Percentiles rank a stretch among this genome's conserved stretches.
Evolutionary conservation across 345 rosid species (phyloP).

Genomic region (Linum trigynum): DNA sequence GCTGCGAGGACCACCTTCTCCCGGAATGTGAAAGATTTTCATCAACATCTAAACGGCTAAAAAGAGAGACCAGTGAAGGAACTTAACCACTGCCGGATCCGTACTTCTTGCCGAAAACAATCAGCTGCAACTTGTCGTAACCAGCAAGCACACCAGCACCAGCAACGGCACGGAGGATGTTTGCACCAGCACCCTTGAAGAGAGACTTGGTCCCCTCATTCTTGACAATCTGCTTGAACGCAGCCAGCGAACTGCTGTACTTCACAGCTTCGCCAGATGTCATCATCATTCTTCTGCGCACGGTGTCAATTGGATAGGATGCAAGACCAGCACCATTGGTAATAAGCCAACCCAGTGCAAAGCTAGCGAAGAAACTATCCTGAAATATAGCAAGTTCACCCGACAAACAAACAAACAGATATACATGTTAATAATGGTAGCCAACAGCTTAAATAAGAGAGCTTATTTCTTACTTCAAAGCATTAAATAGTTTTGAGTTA

Average conservation of each 20-base stretch:
- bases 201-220: slow-evolving; percentile 30
- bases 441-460: background rate
- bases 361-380: slow-evolving; percentile 31
- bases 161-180: slow-evolving; percentile 29
- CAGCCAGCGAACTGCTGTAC: slow-evolving; percentile 25
- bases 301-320: slow-evolving; percentile 30
- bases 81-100: slow-evolving; percentile 27
- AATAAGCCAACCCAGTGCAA: slow-evolving; percentile 28
- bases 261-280: slow-evolving; percentile 34
- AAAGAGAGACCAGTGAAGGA: background rate
- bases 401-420: background rate
- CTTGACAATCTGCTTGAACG: slow-evolving; percentile 26
- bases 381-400: slow-evolving; percentile 3
- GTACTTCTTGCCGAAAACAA: slow-evolving; percentile 27
- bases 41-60: slow-evolving; percentile 43
- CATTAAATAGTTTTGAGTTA: no score
- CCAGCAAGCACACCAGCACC: slow-evolving; percentile 35
- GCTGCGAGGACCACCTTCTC: background rate
- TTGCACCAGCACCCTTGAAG: slow-evolving; percentile 35
- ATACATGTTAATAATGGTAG: background rate
- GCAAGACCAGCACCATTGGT: slow-evolving; percentile 31
- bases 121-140: slow-evolving; percentile 30
- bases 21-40: slow-evolving; percentile 25
- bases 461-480: background rate
- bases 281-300: slow-evolving; percentile 36